Conservation (phyloP, 1,284 basidiomycete species). For the Sanghuangporus baumii region DNA sequence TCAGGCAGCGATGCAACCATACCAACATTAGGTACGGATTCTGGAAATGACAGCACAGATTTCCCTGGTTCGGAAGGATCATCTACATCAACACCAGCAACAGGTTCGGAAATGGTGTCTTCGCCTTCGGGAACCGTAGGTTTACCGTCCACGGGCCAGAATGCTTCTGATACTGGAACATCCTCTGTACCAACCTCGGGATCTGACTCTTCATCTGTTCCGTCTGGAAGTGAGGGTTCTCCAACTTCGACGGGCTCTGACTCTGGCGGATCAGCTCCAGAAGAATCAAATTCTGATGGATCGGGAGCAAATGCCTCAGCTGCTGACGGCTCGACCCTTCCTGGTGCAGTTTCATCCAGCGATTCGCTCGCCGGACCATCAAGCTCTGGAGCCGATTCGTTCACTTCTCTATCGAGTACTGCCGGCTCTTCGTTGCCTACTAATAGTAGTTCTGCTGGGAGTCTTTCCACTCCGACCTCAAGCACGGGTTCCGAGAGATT, state of each 20-base stretch:
- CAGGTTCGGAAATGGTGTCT: too few species aligned
- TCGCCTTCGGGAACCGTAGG: too few species aligned
- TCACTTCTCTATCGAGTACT: neutral
- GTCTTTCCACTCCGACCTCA: neutral
- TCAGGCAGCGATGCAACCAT: too few species aligned
- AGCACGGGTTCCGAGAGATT: neutral
- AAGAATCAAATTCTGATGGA: neutral
- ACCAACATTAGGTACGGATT: too few species aligned
- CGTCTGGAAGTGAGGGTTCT: neutral
- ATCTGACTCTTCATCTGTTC: neutral
- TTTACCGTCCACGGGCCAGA: too few species aligned
- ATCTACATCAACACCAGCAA: too few species aligned
- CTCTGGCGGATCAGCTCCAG: neutral
- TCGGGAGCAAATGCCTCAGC: neutral
- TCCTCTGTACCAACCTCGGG: neutral
- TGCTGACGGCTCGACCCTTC: neutral
- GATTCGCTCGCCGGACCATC: neutral
- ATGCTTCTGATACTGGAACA: neutral
- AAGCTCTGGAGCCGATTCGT: neutral
- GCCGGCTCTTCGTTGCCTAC: neutral
- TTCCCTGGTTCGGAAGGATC: too few species aligned
- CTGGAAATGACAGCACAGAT: too few species aligned
- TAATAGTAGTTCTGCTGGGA: neutral
- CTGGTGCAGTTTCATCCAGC: neutral
- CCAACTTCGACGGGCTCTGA: neutral